A percentile compares a stretch with the other conserved stretches of the same genome.
Conservation (phyloP, 257 asterid genomes). For the Dorcoceras hygrometricum region DNA sequence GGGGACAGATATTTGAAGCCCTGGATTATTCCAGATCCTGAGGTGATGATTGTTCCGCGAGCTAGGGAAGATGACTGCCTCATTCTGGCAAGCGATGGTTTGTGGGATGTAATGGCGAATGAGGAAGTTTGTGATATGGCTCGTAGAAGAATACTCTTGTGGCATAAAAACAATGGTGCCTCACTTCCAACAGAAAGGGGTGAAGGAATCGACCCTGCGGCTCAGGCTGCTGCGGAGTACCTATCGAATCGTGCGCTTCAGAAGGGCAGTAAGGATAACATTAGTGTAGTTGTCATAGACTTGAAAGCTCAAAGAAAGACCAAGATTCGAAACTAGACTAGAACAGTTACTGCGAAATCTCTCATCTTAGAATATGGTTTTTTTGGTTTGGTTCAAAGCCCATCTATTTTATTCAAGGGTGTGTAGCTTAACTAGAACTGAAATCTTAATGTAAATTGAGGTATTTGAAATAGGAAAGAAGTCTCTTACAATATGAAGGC, state of each 20-base stretch:
- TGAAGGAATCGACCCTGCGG: constrained; percentile 83
- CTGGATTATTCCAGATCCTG: constrained; percentile 86
- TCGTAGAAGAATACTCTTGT: constrained; percentile 62
- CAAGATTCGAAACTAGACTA: constrained; percentile 46
- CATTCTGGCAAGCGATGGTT: constrained; percentile 86
- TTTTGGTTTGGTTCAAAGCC: constrained; percentile 26
- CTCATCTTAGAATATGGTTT: constrained; percentile 21
- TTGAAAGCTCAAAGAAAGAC: constrained; percentile 72
- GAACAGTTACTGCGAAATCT: constrained; percentile 3
- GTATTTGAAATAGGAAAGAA: constrained; percentile 32
- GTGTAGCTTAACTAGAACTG: not conserved
- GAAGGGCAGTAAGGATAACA: constrained; percentile 94
- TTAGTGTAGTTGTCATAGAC: constrained; percentile 75
- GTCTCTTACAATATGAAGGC: constrained; percentile 3
- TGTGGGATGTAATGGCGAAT: constrained; percentile 91
- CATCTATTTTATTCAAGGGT: not conserved
- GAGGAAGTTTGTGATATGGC: constrained; percentile 88
- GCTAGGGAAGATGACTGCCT: constrained; percentile 76
- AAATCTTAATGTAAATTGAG: constrained; percentile 26
- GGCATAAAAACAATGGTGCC: constrained; percentile 67
- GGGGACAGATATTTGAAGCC: constrained; percentile 94
- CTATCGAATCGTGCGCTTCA: constrained; percentile 76
- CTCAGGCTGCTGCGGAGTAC: constrained; percentile 92
- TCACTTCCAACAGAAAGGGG: constrained; percentile 52
- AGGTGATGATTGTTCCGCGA: constrained; percentile 69